phyloP scores from a whole-genome alignment of 495 filamentous ascomycete species.

The Lasiosphaeria miniovina region DNA sequence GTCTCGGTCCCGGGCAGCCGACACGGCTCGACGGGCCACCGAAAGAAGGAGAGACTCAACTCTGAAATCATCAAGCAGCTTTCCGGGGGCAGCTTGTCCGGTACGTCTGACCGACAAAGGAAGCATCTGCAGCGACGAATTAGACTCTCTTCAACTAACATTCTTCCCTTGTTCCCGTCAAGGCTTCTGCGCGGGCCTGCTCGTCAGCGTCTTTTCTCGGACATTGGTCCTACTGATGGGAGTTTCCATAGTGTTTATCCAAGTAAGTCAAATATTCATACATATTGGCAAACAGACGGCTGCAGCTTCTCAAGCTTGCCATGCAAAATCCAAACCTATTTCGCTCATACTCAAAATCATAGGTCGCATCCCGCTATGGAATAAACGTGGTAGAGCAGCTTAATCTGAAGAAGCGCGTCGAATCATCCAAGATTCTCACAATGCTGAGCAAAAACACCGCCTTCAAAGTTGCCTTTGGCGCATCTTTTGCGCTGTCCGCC shows the following conservation, averaged over 20 bases:
- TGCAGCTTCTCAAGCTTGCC: too few species aligned
- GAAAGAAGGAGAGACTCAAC: constrained; percentile 39
- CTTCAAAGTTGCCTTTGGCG: constrained; percentile 76
- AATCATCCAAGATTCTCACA: constrained; percentile 54
- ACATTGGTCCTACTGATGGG: constrained; percentile 71
- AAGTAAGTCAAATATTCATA: constrained; percentile 50
- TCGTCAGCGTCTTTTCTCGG: constrained; percentile 71
- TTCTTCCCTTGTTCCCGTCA: neutral
- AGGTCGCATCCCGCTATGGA: constrained; percentile 71
- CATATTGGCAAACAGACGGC: constrained; percentile 2
- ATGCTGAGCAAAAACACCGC: constrained; percentile 64
- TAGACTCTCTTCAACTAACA: neutral
- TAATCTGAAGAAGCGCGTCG: constrained; percentile 33
- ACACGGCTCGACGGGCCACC: constrained; percentile 5
- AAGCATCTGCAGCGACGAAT: too few species aligned
- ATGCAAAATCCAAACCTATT: neutral
- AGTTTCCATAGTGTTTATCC: constrained; percentile 63
- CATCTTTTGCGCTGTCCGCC: constrained; percentile 73
- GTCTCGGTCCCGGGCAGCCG: neutral
- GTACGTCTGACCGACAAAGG: constrained; percentile 27
- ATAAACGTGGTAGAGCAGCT: constrained; percentile 56
- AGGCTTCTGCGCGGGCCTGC: constrained; percentile 67
- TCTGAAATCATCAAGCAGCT: constrained; percentile 61
- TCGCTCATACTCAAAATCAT: neutral
- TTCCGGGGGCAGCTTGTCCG: constrained; percentile 65